Evolutionary conservation across 2,329 filamentous ascomycete genomes (phyloP), one percentile per base, ranked within the genome.

Genomic region (Scedosporium boydii): DNA sequence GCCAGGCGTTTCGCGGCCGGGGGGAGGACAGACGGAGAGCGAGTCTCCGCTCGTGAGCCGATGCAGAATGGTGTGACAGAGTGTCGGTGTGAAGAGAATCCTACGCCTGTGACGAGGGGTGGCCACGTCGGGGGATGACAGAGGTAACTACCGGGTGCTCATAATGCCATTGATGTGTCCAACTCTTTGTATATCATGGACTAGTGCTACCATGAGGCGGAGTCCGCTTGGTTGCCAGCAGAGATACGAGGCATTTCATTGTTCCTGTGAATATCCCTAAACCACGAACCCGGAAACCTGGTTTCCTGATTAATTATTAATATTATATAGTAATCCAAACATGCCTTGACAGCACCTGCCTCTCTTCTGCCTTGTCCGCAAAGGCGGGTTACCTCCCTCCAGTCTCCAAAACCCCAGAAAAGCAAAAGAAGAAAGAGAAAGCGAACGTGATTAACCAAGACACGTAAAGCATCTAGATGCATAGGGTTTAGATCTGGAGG

Each of bases 281-380:
- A 21, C 6, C 14, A 60, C 41, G 34, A 21, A 14, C n/a, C 21
- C 56, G 46, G 21, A n/a, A n/a, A n/a, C n/a, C n/a, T n/a, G 18
- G 6, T 57, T 60, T 41, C 42, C 62, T 61, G 61, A 42, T 58
- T 18, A 55, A 55, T 56, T 63, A 63, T 53, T 55, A 58, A 58
- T 63, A 63, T 42, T 61, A 63, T 63, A 51, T 23, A 58, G 57
- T 63, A 59, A 61, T 59, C 51, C 21, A 46, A 57, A 23, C 61
- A 46, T 48, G 44, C 18, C 16, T 48, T n/a, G 44, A 48, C 16
- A 18, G 3, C 44, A 21, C n/a, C 21, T n/a, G 9, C 16, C 14
- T 18, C 18, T 48, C 18, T 12, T 38, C 34, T 38, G 34, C 10
- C 34, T 38, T 10, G 10, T 14, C 1, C 34, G 10, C 34, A 12